These are phyloP conservation scores for Gleditsia sinensis DNA, from an alignment of 306 rosid species.

Conservation along the genomic window DNA sequence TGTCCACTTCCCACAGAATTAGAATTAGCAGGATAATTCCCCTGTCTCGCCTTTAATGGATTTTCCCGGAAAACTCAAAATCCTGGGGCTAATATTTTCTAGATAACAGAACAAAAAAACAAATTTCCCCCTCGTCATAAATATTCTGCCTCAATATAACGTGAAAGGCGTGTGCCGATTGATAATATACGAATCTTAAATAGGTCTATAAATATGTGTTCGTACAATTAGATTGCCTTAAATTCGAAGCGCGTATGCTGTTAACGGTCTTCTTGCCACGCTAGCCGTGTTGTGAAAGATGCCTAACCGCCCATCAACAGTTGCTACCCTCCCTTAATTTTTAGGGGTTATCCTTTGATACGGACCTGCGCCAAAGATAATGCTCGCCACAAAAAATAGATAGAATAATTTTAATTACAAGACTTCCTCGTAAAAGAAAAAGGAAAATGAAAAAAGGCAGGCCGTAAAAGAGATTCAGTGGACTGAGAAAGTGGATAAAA, in stretches of 20 bases:
- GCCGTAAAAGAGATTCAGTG: neutral
- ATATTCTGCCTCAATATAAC: neutral
- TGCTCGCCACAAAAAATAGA: neutral
- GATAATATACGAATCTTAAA: neutral
- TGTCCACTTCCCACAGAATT: neutral
- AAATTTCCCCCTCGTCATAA: too few species aligned
- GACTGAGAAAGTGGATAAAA: neutral
- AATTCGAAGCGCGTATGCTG: neutral
- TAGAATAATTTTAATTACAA: neutral
- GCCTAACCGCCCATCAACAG: conserved; percentile 25
- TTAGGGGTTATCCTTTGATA: neutral
- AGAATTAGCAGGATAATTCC: neutral
- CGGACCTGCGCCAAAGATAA: neutral
- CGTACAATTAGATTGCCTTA: neutral
- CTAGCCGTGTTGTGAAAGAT: neutral
- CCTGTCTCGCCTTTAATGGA: neutral
- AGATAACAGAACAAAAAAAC: too few species aligned
- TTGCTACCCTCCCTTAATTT: neutral
- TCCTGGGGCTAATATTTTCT: neutral
- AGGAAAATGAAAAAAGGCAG: neutral
- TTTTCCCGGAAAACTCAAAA: neutral
- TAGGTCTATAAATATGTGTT: neutral
- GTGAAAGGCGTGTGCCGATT: neutral
- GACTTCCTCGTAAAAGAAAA: neutral
- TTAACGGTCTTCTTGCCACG: neutral